A percentile compares a stretch with the other conserved stretches of the same genome.
Conservation (phyloP, 495 filamentous ascomycete genomes). For the Penicillium manginii region DNA sequence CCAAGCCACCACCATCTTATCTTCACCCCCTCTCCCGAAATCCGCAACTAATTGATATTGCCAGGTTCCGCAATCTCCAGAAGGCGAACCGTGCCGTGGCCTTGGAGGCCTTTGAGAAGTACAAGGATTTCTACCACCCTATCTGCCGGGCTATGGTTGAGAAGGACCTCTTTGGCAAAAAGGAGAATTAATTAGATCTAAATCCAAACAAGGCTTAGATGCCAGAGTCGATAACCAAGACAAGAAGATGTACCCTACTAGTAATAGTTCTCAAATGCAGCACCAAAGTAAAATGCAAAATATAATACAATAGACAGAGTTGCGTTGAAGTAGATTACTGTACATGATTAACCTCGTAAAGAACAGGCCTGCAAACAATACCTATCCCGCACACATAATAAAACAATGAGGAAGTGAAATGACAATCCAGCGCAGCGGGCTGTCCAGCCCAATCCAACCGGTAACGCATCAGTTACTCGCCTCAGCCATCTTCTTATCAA, state of each 20-base stretch:
- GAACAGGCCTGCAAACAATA: background rate
- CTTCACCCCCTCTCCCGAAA: no score
- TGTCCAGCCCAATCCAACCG: no score
- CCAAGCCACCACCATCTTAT: no score
- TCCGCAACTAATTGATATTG: slow-evolving; percentile 26
- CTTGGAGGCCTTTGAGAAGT: slow-evolving; percentile 79
- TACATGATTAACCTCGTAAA: slow-evolving; percentile 23
- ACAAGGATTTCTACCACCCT: slow-evolving; percentile 92
- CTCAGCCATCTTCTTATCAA: slow-evolving; percentile 42
- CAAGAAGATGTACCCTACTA: no score
- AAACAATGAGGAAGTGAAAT: background rate
- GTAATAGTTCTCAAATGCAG: no score
- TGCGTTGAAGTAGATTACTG: slow-evolving; percentile 19
- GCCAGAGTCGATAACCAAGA: no score
- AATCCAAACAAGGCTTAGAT: slow-evolving; percentile 6
- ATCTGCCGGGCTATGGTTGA: slow-evolving; percentile 83
- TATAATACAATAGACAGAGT: slow-evolving; percentile 9
- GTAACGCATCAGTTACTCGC: slow-evolving; percentile 30
- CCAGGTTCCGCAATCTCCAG: slow-evolving; percentile 68
- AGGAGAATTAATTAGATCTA: slow-evolving; percentile 21
- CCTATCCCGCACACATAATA: background rate
- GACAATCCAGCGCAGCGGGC: background rate
- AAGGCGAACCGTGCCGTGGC: slow-evolving; percentile 74
- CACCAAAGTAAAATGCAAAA: background rate
- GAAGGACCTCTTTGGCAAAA: slow-evolving; percentile 73